Conservation (phyloP, 2,329 filamentous ascomycete species). For the Alternaria incomplexa region DNA sequence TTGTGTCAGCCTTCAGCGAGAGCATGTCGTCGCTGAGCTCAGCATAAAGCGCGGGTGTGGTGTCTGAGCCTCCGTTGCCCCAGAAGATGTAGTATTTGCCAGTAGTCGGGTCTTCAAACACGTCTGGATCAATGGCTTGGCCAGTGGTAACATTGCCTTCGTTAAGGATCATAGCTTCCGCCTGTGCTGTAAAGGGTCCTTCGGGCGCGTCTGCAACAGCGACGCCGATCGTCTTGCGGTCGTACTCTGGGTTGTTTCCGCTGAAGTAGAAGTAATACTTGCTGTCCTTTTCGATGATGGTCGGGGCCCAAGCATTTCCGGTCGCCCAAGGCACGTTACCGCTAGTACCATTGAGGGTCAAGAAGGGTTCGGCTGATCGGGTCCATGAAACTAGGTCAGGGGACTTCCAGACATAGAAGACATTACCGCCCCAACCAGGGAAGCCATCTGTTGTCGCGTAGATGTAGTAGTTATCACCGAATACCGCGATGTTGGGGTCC, state of each 20-base stretch:
- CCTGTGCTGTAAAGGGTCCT: conserved; percentile 34
- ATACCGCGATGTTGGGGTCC: conserved; percentile 37
- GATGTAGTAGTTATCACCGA: conserved; percentile 33
- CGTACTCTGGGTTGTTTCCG: conserved; percentile 31
- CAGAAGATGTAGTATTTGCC: conserved; percentile 39
- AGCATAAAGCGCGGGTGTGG: conserved; percentile 20
- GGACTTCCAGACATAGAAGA: conserved; percentile 37
- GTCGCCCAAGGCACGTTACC: conserved; percentile 39
- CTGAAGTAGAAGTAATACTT: conserved; percentile 42
- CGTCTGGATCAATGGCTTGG: conserved; percentile 36
- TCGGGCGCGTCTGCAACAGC: conserved; percentile 29
- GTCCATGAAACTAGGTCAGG: conserved; percentile 35
- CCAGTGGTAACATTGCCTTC: conserved; percentile 27
- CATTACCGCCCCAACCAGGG: conserved; percentile 33
- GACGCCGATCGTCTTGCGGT: conserved; percentile 38
- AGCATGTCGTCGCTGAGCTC: conserved; percentile 34
- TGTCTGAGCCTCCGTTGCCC: conserved; percentile 24
- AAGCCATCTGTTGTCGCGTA: conserved; percentile 38
- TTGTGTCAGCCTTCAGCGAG: conserved; percentile 22
- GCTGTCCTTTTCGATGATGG: conserved; percentile 28
- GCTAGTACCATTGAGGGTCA: conserved; percentile 35
- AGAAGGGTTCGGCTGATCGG: conserved; percentile 26
- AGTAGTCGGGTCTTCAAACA: conserved; percentile 31
- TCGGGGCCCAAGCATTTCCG: conserved; percentile 38
- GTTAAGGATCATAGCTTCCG: conserved; percentile 36